Conservation (phyloP, 164 flowering plant genomes). For the Dillenia turbinata region DNA sequence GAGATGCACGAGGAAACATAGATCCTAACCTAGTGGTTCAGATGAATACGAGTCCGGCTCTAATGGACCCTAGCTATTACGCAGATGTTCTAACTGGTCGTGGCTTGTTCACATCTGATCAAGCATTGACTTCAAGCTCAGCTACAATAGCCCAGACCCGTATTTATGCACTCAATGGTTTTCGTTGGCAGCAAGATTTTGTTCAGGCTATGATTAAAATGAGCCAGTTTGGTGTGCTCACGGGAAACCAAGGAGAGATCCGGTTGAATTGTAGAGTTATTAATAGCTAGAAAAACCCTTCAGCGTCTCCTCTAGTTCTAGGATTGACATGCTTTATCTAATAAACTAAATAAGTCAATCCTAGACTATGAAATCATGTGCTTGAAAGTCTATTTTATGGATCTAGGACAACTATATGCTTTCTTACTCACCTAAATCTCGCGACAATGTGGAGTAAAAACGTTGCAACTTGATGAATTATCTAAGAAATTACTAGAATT, state of each 20-base stretch:
- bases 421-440: too few relatives aligned
- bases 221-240: conserved; percentile 9
- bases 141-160: neutral
- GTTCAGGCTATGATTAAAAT: conserved; percentile 4
- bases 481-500: too few relatives aligned
- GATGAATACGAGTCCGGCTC: conserved; percentile 16
- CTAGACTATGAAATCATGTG: too few relatives aligned
- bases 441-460: too few relatives aligned
- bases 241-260: conserved; percentile 3
- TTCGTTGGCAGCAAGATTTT: conserved; percentile 4
- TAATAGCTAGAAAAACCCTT: neutral
- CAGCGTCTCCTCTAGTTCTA: too few relatives aligned
- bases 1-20: neutral
- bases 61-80: conserved; percentile 14
- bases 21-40: conserved; percentile 13
- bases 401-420: too few relatives aligned
- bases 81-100: conserved; percentile 1
- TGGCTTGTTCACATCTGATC: conserved; percentile 15
- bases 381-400: too few relatives aligned
- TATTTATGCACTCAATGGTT: neutral
- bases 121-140: neutral
- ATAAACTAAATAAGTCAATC: too few relatives aligned
- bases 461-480: too few relatives aligned
- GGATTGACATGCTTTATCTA: too few relatives aligned
- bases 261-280: conserved; percentile 5